Base-by-base conservation (phyloP, 257 asterid genomes). In the Agastache rugosa region DNA sequence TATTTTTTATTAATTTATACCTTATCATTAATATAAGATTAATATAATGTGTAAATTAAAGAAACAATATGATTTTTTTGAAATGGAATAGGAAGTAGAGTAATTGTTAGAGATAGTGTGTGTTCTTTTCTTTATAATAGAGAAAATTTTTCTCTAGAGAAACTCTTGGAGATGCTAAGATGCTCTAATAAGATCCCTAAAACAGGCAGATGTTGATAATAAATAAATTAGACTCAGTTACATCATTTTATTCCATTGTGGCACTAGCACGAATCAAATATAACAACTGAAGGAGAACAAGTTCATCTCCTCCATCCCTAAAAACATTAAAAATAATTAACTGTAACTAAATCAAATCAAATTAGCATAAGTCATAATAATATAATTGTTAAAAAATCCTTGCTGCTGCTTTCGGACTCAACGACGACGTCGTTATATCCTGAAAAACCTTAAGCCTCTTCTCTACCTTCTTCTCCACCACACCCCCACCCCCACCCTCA, bases 391-490 rank as follows among this genome's bases (percentile, higher is more conserved):
- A 50, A 27, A 25, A 61, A 42, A 56, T 15, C 80, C 77, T 71
- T 0, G 65, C 8, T 15, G 86, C 85, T 11, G 59, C 59, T 63
- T 80, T 74, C 29, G 96, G 97, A 70, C 96, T 91, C 78, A 87
- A 71, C 11, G 91, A 82, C 25, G 92, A 82, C 58, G 73, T 65
- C 6, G 97, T 92, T 71, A 94, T 94, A 29, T 94, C 97, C 67
- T 87, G 95, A 54, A 94, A 94, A 72, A 92, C 99, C 81, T 86
- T 92, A 53, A 94, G 84, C 86, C 99, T 89, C 86, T 92, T 90
- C 29, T 91, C 98, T 16, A 85, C 83, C 86, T 90, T 89, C 63
- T 75, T 82, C 45, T 70, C 73, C n/a, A 50, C 39, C 16, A 56
- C 23, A 22, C 73, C 89, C 4, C 41, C 56, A 5, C 67, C 80